Conservation (phyloP, 2,329 filamentous ascomycete species). For the Exophiala dermatitidis region DNA sequence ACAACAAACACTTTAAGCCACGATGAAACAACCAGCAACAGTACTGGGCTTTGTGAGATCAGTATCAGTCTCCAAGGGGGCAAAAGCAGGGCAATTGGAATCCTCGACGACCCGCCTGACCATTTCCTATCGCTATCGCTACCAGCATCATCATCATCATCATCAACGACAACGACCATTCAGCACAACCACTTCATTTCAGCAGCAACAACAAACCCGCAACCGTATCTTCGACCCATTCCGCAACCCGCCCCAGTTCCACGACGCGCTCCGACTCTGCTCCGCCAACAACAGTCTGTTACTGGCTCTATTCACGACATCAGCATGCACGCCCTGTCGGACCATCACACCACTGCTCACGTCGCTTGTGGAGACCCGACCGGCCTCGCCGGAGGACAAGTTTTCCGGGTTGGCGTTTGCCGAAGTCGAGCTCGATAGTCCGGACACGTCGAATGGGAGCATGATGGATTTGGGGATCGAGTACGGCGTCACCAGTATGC, state of each 20-base stretch:
- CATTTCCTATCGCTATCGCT: too few species aligned
- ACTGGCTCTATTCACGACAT: conserved; percentile 24
- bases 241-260: conserved; percentile 24
- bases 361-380: conserved; percentile 19
- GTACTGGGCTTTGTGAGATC: too few species aligned
- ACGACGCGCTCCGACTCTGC: conserved; percentile 22
- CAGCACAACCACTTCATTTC: conserved; percentile 2
- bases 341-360: conserved; percentile 24
- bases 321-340: conserved; percentile 24
- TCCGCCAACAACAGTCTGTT: conserved; percentile 25
- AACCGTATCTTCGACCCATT: conserved; percentile 23
- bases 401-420: conserved; percentile 23
- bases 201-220: conserved; percentile 8
- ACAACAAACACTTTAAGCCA: too few species aligned
- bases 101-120: too few species aligned
- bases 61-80: too few species aligned
- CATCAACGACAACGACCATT: not conserved
- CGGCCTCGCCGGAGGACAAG: conserved; percentile 13
- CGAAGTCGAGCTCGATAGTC: conserved; percentile 25
- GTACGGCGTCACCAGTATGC: conserved; percentile 26
- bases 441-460: conserved; percentile 29
- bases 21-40: too few species aligned
- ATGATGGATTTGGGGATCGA: conserved; percentile 26
- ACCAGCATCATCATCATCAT: not conserved
- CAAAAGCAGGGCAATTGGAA: too few species aligned